phyloP scores from a whole-genome alignment of 164 flowering plant genomes.

The Vitis rotundifolia region DNA sequence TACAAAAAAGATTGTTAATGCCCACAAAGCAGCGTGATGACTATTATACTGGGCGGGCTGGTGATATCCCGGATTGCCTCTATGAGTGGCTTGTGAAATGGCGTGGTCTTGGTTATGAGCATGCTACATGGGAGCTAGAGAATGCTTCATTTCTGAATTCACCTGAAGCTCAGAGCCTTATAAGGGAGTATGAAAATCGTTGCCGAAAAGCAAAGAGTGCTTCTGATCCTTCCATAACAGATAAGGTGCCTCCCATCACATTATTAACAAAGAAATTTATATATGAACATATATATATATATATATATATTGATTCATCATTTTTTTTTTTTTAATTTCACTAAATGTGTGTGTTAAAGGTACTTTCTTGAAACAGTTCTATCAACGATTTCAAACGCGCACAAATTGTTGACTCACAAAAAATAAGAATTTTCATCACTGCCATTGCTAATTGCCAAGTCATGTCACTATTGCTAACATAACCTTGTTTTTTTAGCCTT shows the following conservation, averaged over 20 bases:
- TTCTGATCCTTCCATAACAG: slow-evolving; percentile 19
- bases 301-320: too few relatives aligned
- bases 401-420: too few relatives aligned
- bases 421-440: too few relatives aligned
- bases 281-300: too few relatives aligned
- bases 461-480: too few relatives aligned
- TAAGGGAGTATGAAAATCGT: slow-evolving; percentile 53
- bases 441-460: too few relatives aligned
- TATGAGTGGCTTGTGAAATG: slow-evolving; percentile 91
- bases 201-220: slow-evolving; percentile 34
- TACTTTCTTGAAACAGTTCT: too few relatives aligned
- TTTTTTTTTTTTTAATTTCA: too few relatives aligned
- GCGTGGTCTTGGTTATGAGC: slow-evolving; percentile 72
- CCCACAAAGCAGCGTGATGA: slow-evolving; percentile 22
- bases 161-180: slow-evolving; percentile 44
- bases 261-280: too few relatives aligned
- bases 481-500: too few relatives aligned
- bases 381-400: too few relatives aligned
- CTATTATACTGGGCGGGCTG: slow-evolving; percentile 4
- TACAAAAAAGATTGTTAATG: slow-evolving; percentile 47
- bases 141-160: slow-evolving; percentile 47
- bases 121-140: slow-evolving; percentile 78
- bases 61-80: slow-evolving; percentile 17
- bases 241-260: slow-evolving; percentile 31
- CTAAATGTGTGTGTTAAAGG: too few relatives aligned